A percentile compares a stretch with the other conserved stretches of the same genome.
Conservation (phyloP, 2,329 filamentous ascomycete species). For the Hymenotorrendiella dingleyae region DNA sequence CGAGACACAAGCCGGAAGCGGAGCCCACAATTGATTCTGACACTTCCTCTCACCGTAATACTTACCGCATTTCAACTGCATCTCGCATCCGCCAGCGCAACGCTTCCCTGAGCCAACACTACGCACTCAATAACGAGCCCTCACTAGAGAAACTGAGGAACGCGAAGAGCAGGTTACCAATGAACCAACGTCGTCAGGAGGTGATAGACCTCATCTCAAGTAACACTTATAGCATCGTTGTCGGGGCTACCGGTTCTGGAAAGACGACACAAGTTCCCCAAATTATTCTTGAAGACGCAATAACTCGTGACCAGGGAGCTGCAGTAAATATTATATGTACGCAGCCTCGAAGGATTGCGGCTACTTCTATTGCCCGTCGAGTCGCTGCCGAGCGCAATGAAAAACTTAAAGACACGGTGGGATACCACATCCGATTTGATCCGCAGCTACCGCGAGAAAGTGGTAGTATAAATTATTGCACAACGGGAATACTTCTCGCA, state of each 20-base stretch:
- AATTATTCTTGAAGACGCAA: constrained; percentile 86
- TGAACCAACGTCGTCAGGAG: constrained; percentile 77
- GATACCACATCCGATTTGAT: constrained; percentile 83
- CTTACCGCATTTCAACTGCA: no score
- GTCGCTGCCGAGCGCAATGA: constrained; percentile 85
- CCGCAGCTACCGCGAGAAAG: constrained; percentile 60
- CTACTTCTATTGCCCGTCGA: constrained; percentile 83
- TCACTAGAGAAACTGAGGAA: neutral
- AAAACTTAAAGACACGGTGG: constrained; percentile 75
- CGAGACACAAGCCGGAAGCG: no score
- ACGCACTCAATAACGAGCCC: neutral
- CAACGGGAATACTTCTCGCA: constrained; percentile 82
- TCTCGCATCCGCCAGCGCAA: no score
- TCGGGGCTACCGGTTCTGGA: constrained; percentile 89
- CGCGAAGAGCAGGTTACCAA: constrained; percentile 49
- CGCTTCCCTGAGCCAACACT: neutral
- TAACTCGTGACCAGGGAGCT: constrained; percentile 63
- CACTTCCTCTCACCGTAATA: no score
- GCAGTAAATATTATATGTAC: constrained; percentile 87
- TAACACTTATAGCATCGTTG: constrained; percentile 87
- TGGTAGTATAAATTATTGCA: constrained; percentile 81
- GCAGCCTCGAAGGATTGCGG: constrained; percentile 88
- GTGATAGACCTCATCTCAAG: constrained; percentile 74
- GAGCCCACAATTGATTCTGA: no score
- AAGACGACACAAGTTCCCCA: constrained; percentile 96